These are phyloP conservation scores for Boletellus sp. DNA, from an alignment of 768 basidiomycete genomes.

Conservation along the genomic window DNA sequence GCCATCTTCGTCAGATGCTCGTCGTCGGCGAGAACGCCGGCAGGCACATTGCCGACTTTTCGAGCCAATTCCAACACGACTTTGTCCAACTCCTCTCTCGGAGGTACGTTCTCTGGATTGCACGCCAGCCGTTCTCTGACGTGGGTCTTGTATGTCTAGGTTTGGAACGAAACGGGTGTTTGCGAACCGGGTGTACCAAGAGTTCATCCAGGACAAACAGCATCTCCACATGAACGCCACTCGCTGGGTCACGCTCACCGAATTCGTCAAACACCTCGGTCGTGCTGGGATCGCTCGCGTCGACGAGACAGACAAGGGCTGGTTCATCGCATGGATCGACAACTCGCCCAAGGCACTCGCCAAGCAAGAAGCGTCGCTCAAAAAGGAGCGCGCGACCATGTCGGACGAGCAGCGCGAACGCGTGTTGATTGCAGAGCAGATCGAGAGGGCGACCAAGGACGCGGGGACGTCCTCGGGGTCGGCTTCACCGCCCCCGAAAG, in stretches of 20 bases:
- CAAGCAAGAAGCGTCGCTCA: conserved; percentile 80
- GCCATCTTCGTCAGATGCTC: conserved; percentile 95
- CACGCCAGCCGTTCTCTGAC: neutral
- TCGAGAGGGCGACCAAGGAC: conserved; percentile 73
- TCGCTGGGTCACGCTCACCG: conserved; percentile 96
- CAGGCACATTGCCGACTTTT: conserved; percentile 88
- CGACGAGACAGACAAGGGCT: conserved; percentile 98
- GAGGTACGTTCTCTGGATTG: conserved; percentile 59
- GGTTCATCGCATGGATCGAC: conserved; percentile 97
- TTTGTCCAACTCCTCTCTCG: conserved; percentile 89
- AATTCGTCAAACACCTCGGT: conserved; percentile 89
- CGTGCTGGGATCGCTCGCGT: conserved; percentile 83
- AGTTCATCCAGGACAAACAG: conserved; percentile 90
- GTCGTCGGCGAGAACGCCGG: conserved; percentile 94
- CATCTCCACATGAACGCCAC: conserved; percentile 99
- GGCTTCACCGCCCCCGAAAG: conserved; percentile 42
- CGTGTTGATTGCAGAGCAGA: conserved; percentile 85
- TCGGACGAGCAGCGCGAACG: conserved; percentile 96
- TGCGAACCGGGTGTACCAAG: conserved; percentile 95
- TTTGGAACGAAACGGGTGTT: conserved; percentile 94
- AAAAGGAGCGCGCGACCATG: conserved; percentile 87
- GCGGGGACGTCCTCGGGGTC: conserved; percentile 30
- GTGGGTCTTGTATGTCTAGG: conserved; percentile 33
- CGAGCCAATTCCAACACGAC: conserved; percentile 81
- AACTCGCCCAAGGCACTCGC: conserved; percentile 92